A percentile compares a stretch with the other conserved stretches of the same genome.
phyloP scores from a whole-genome alignment of 257 asterid species.

The Nicotiana tabacum region DNA sequence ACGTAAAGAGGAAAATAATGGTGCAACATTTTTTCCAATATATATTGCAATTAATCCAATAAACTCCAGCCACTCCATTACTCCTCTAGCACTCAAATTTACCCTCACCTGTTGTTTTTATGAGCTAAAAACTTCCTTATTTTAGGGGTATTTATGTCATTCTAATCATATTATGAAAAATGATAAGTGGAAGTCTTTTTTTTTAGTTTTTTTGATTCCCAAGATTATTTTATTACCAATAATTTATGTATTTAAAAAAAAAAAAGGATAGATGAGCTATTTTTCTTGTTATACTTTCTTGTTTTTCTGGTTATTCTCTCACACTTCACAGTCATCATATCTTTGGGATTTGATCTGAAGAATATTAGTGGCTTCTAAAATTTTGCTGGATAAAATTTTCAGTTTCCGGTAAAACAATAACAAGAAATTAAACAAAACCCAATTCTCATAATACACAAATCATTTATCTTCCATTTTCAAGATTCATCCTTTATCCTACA shows the following conservation, averaged over 20 bases:
- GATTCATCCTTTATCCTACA: not conserved
- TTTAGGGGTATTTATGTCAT: not conserved
- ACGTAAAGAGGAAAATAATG: not conserved
- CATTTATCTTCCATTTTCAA: not conserved
- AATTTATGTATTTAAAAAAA: not conserved
- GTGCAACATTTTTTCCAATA: not conserved
- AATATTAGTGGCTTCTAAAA: constrained; percentile 18
- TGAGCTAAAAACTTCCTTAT: not conserved
- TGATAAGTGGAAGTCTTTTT: not conserved
- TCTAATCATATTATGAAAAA: not conserved
- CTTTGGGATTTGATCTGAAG: not conserved
- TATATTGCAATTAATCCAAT: not conserved
- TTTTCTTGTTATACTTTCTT: not conserved
- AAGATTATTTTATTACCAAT: not conserved
- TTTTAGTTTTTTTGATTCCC: not conserved
- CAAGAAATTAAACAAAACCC: constrained; percentile 11
- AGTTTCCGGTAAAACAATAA: constrained; percentile 13
- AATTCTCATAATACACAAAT: not conserved
- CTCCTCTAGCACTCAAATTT: not conserved
- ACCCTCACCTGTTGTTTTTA: not conserved
- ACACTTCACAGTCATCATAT: not conserved
- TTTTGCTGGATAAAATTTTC: not conserved
- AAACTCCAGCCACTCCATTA: constrained; percentile 1
- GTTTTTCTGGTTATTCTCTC: not conserved
- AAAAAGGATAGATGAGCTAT: not conserved